phyloP scores from a whole-genome alignment of 2,329 filamentous ascomycete species.

The Sclerotinia minor region DNA sequence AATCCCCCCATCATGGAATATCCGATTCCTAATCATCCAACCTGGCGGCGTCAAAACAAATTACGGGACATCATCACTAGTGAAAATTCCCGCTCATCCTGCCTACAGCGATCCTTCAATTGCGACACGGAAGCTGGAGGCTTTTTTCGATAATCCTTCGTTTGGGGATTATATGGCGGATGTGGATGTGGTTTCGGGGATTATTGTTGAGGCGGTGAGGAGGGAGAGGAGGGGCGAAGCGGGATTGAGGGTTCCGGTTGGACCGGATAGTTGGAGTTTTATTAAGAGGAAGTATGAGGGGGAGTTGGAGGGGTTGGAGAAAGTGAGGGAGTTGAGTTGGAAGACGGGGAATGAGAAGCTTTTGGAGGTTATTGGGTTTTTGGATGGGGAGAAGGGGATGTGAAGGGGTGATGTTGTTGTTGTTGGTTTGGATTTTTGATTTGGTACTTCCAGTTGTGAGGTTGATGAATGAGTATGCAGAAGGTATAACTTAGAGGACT shows the following conservation, averaged over 20 bases:
- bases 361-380: neutral
- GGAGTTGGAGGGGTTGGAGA: neutral
- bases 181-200: slow-evolving; percentile 26
- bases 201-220: slow-evolving; percentile 24
- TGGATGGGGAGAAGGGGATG: neutral
- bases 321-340: slow-evolving; percentile 10
- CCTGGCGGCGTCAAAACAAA: slow-evolving; percentile 47
- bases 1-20: slow-evolving; percentile 42
- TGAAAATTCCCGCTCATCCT: slow-evolving; percentile 25
- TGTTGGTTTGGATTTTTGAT: neutral
- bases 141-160: slow-evolving; percentile 22
- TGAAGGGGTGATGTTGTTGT: neutral
- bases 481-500: neutral
- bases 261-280: slow-evolving; percentile 30
- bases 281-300: slow-evolving; percentile 28
- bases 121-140: slow-evolving; percentile 35
- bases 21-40: slow-evolving; percentile 45
- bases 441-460: neutral
- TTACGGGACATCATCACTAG: slow-evolving; percentile 28
- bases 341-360: neutral
- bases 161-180: slow-evolving; percentile 25
- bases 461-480: no score
- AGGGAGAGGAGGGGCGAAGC: slow-evolving; percentile 25
- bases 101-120: slow-evolving; percentile 36
- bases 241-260: slow-evolving; percentile 31